Conservation (phyloP, 306 rosid genomes). For the Astragalus glycyphyllos region DNA sequence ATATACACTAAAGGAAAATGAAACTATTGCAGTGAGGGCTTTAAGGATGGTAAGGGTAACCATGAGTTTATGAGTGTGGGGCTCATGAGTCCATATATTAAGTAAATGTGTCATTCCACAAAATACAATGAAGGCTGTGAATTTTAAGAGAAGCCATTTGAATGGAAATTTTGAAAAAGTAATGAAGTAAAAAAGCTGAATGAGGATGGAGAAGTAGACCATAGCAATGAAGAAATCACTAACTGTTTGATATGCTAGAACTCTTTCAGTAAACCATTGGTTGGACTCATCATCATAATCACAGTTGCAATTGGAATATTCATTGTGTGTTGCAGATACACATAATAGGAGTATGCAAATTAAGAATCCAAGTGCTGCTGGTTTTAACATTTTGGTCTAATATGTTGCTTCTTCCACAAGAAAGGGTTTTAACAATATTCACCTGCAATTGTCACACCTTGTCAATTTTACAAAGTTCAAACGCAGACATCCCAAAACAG, state of each 20-base stretch:
- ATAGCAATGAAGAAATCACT: conserved; percentile 87
- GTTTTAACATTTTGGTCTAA: conserved; percentile 60
- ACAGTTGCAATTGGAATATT: conserved; percentile 61
- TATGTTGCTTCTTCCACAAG: conserved; percentile 46
- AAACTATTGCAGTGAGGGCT: too few species aligned
- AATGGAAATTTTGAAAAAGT: too few species aligned
- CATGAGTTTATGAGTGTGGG: too few species aligned
- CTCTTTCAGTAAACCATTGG: conserved; percentile 62
- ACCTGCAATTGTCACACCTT: conserved; percentile 53
- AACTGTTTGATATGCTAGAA: conserved; percentile 78
- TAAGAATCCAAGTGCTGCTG: conserved; percentile 59
- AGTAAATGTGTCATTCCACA: too few species aligned
- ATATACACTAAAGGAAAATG: conserved; percentile 79
- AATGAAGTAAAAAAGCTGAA: too few species aligned
- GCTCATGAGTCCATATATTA: too few species aligned
- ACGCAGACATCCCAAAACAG: too few species aligned
- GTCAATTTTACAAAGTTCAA: conserved; percentile 47
- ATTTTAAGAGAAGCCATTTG: too few species aligned
- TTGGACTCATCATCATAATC: too few species aligned
- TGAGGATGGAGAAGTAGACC: too few species aligned
- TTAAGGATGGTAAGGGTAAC: too few species aligned
- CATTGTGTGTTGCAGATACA: conserved; percentile 56
- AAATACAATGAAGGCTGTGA: too few species aligned
- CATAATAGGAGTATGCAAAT: conserved; percentile 46
- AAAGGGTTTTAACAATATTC: conserved; percentile 34